These are phyloP conservation scores for Aspergillus nanangensis DNA, from an alignment of 495 filamentous ascomycete species.

Conservation along the genomic window DNA sequence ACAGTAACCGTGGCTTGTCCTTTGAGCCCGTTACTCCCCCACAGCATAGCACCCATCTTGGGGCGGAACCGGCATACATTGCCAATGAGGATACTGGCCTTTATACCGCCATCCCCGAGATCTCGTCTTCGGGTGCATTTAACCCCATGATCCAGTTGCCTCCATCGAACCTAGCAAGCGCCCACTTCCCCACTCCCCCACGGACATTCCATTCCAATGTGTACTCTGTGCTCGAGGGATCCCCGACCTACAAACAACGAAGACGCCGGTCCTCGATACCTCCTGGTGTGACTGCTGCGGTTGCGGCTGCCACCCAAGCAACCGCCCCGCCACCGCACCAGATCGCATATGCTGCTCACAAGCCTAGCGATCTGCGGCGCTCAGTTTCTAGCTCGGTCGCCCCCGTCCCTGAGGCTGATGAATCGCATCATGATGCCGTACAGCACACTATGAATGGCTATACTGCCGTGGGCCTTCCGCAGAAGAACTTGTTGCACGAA, in stretches of 20 bases:
- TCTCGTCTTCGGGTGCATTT: slow-evolving; percentile 51
- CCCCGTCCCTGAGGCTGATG: slow-evolving; percentile 73
- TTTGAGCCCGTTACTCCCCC: slow-evolving; percentile 96
- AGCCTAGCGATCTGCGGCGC: slow-evolving; percentile 81
- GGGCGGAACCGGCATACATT: slow-evolving; percentile 90
- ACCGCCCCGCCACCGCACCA: slow-evolving; percentile 28
- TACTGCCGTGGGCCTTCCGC: slow-evolving; percentile 62
- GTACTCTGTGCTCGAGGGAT: slow-evolving; percentile 96
- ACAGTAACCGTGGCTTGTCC: slow-evolving; percentile 92
- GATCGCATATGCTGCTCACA: slow-evolving; percentile 55
- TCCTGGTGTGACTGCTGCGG: slow-evolving; percentile 61
- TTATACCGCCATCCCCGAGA: slow-evolving; percentile 90
- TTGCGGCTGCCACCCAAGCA: slow-evolving; percentile 44
- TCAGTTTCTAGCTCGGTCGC: slow-evolving; percentile 88
- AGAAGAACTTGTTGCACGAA: slow-evolving; percentile 73
- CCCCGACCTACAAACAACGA: slow-evolving; percentile 96
- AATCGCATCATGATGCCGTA: slow-evolving; percentile 58
- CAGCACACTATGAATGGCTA: slow-evolving; percentile 53
- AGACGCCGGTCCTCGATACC: slow-evolving; percentile 88
- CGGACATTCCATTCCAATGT: slow-evolving; percentile 75
- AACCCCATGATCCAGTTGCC: slow-evolving; percentile 89
- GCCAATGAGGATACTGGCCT: slow-evolving; percentile 95
- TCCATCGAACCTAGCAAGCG: slow-evolving; percentile 74
- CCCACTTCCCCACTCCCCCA: slow-evolving; percentile 63
- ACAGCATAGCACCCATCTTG: slow-evolving; percentile 73